phyloP scores from a whole-genome alignment of 1,284 basidiomycete genomes.

The Mycosarcoma mackinlayi region DNA sequence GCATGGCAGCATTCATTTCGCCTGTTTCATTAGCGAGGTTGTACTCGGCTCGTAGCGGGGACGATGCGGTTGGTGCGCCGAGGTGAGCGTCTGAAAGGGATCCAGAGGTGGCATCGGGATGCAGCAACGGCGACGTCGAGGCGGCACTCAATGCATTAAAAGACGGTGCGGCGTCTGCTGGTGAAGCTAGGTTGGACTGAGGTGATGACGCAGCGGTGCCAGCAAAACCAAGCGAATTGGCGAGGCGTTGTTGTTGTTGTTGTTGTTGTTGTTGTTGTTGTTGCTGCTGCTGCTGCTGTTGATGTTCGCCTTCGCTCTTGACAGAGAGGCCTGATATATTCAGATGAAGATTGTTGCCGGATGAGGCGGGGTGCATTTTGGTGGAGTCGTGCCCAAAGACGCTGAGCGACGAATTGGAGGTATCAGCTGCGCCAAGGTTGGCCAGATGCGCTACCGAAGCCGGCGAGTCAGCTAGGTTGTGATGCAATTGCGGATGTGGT shows the following conservation, averaged over 20 bases:
- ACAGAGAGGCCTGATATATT: slow-evolving; percentile 50
- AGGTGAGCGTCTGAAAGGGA: slow-evolving; percentile 20
- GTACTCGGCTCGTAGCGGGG: slow-evolving; percentile 36
- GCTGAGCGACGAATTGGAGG: slow-evolving; percentile 20
- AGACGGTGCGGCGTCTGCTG: slow-evolving; percentile 18
- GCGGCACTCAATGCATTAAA: no score
- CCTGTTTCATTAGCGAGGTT: slow-evolving; percentile 16
- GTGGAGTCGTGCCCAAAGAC: slow-evolving; percentile 11
- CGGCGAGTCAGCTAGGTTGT: slow-evolving; percentile 11
- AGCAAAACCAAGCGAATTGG: slow-evolving; percentile 19
- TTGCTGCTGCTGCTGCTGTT: slow-evolving; percentile 23
- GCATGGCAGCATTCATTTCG: slow-evolving; percentile 23
- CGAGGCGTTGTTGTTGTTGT: slow-evolving; percentile 11
- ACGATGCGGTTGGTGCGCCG: slow-evolving; percentile 23
- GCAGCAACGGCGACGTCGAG: background rate
- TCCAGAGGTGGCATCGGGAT: slow-evolving; percentile 24
- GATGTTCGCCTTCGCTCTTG: slow-evolving; percentile 21
- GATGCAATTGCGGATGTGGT: slow-evolving; percentile 21
- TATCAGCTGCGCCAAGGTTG: slow-evolving; percentile 12
- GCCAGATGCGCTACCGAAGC: slow-evolving; percentile 8
- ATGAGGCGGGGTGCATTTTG: slow-evolving; percentile 29
- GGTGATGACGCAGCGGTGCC: slow-evolving; percentile 25
- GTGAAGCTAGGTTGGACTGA: slow-evolving; percentile 28
- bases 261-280: slow-evolving; percentile 23
- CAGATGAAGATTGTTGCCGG: slow-evolving; percentile 43